Percentiles rank a stretch among this genome's conserved stretches.
These are phyloP conservation scores for Furcasterigmium furcatum DNA, from an alignment of 2,329 filamentous ascomycete genomes.

Conservation along the genomic window DNA sequence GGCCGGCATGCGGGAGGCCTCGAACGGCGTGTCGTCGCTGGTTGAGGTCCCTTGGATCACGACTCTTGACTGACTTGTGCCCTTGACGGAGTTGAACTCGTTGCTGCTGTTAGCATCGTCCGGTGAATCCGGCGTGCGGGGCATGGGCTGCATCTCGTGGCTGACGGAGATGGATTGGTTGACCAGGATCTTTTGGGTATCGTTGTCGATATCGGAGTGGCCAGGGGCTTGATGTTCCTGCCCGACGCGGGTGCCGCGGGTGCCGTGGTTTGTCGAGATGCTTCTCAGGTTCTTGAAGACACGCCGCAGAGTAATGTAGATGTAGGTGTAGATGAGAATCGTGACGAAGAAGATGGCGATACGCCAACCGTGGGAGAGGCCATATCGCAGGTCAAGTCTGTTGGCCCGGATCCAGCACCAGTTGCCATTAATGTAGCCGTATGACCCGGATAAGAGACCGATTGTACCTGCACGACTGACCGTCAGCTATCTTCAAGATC, in stretches of 20 bases:
- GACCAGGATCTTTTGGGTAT: slow-evolving; percentile 10
- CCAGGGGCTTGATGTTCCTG: not conserved
- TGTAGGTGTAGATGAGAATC: slow-evolving; percentile 36
- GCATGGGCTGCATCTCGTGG: slow-evolving; percentile 7
- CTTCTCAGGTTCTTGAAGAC: not conserved
- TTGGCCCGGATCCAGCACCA: slow-evolving; percentile 43
- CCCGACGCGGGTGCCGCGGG: not conserved
- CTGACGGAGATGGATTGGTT: slow-evolving; percentile 8
- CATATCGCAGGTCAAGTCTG: slow-evolving; percentile 35
- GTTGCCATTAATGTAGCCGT: slow-evolving; percentile 36
- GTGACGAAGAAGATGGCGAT: slow-evolving; percentile 36
- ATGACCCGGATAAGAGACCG: slow-evolving; percentile 6
- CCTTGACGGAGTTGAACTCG: slow-evolving; percentile 1
- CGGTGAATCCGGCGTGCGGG: slow-evolving; percentile 1
- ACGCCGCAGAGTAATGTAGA: slow-evolving; percentile 19
- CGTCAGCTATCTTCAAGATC: not conserved
- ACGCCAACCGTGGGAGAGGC: slow-evolving; percentile 40
- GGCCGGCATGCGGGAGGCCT: slow-evolving; percentile 9
- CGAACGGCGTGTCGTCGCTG: slow-evolving; percentile 3
- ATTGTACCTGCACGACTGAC: not conserved
- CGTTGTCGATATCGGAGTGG: slow-evolving; percentile 5
- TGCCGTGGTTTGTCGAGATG: not conserved
- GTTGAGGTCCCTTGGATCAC: not conserved
- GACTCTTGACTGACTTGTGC: slow-evolving; percentile 1
- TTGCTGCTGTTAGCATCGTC: not conserved